A percentile compares a stretch with the other conserved stretches of the same genome.
phyloP scores from a whole-genome alignment of 106 monocot species.

The Allium sativum region DNA sequence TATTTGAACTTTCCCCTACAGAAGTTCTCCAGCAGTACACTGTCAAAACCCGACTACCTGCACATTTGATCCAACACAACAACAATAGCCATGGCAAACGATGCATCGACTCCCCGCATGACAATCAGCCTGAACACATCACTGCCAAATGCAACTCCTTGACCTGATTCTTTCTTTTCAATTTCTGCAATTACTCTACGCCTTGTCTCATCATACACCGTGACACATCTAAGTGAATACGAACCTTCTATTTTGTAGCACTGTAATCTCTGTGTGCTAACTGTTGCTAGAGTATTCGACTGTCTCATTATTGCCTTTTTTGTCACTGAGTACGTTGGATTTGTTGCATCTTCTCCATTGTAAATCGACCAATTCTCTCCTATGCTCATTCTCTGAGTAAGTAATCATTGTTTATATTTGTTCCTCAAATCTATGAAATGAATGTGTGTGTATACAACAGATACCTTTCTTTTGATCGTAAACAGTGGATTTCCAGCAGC shows the following conservation, averaged over 20 bases:
- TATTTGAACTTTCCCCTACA: too few species aligned
- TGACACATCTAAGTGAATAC: slow-evolving; percentile 29
- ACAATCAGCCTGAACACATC: slow-evolving; percentile 59
- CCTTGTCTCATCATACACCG: slow-evolving; percentile 15
- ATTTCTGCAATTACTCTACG: slow-evolving; percentile 37
- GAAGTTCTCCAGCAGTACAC: not conserved
- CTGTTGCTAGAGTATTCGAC: slow-evolving; percentile 15
- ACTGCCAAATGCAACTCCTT: slow-evolving; percentile 31
- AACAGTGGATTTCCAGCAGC: slow-evolving; percentile 5
- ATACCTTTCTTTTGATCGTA: slow-evolving; percentile 14
- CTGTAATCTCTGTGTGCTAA: not conserved
- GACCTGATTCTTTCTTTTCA: slow-evolving; percentile 24
- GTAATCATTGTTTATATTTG: not conserved
- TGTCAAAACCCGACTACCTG: not conserved
- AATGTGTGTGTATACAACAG: not conserved
- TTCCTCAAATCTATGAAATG: too few species aligned
- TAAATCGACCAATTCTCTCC: slow-evolving; percentile 46
- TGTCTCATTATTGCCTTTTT: slow-evolving; percentile 12
- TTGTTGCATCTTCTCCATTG: slow-evolving; percentile 21
- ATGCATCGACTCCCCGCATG: slow-evolving; percentile 18
- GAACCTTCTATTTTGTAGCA: slow-evolving; percentile 27
- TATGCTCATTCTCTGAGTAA: slow-evolving; percentile 38
- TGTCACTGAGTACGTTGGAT: slow-evolving; percentile 21
- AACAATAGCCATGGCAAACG: slow-evolving; percentile 50
- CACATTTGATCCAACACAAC: slow-evolving; percentile 63